Conservation (phyloP, 768 basidiomycete species). For the Suillus lakei region DNA sequence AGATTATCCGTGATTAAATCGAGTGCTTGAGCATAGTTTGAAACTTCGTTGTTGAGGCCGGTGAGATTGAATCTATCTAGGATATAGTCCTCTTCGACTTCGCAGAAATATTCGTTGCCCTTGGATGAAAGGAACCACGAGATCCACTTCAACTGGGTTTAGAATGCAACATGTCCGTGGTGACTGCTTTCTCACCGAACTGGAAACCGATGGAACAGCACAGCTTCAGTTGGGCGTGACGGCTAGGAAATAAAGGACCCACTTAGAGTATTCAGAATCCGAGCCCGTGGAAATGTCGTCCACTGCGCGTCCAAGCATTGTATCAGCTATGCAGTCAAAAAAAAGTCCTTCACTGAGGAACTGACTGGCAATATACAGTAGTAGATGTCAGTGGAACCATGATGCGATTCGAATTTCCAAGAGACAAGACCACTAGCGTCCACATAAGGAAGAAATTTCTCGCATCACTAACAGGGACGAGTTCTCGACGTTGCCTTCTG, state of each 20-base stretch:
- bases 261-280: constrained; percentile 97
- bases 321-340: constrained; percentile 25
- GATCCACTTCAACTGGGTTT: constrained; percentile 72
- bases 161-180: constrained; percentile 20
- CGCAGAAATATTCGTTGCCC: constrained; percentile 99
- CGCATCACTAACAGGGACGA: constrained; percentile 8
- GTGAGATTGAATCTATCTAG: constrained; percentile 98
- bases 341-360: constrained; percentile 16
- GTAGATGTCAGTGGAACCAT: constrained; percentile 7
- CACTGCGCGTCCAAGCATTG: constrained; percentile 57
- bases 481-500: background rate
- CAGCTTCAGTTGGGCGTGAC: background rate
- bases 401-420: constrained; percentile 17
- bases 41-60: constrained; percentile 93
- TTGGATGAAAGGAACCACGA: constrained; percentile 97
- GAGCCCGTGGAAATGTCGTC: constrained; percentile 91
- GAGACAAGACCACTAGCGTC: background rate
- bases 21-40: constrained; percentile 91
- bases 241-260: constrained; percentile 31
- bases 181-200: constrained; percentile 33
- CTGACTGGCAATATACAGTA: constrained; percentile 27
- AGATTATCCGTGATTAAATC: constrained; percentile 96
- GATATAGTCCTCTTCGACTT: constrained; percentile 99
- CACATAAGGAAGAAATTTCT: constrained; percentile 21
- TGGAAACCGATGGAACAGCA: constrained; percentile 13